Percentiles rank a stretch among this genome's conserved stretches.
phyloP scores from a whole-genome alignment of 768 basidiomycete species.

The Rhodotorula graminis region DNA sequence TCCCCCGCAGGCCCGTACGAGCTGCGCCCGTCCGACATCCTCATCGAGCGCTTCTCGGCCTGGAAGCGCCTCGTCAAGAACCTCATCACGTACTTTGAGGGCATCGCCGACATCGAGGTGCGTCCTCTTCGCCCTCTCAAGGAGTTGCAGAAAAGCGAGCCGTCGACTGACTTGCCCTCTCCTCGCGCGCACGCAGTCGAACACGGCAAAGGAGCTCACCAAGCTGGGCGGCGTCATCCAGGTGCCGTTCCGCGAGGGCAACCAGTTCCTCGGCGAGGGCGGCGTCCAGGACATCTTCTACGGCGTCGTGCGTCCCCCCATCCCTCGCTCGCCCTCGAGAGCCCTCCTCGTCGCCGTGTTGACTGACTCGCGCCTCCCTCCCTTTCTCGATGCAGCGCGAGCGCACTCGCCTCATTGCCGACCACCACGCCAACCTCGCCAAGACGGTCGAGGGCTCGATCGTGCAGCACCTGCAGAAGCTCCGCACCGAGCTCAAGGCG shows the following conservation, averaged over 20 bases:
- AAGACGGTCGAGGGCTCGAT: slow-evolving; percentile 94
- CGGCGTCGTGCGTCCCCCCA: slow-evolving; percentile 52
- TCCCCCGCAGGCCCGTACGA: slow-evolving; percentile 21
- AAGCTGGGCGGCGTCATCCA: slow-evolving; percentile 94
- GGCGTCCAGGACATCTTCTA: slow-evolving; percentile 86
- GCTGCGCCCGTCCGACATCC: slow-evolving; percentile 84
- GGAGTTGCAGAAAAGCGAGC: too few species aligned
- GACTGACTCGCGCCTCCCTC: background rate
- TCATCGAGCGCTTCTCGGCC: slow-evolving; percentile 66
- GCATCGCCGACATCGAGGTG: slow-evolving; percentile 74
- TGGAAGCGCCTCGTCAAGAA: slow-evolving; percentile 43
- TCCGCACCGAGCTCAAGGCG: slow-evolving; percentile 91
- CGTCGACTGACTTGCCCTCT: background rate
- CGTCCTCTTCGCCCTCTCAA: background rate
- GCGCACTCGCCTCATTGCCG: slow-evolving; percentile 85
- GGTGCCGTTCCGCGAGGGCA: slow-evolving; percentile 74
- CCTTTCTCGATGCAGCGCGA: slow-evolving; percentile 53
- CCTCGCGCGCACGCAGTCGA: slow-evolving; percentile 52
- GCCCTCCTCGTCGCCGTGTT: too few species aligned
- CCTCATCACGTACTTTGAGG: slow-evolving; percentile 43
- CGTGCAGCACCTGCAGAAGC: slow-evolving; percentile 93
- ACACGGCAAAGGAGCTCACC: slow-evolving; percentile 83
- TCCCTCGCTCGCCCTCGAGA: background rate
- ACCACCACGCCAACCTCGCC: slow-evolving; percentile 93
- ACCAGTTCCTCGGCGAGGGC: slow-evolving; percentile 97